These are phyloP conservation scores for Curvularia eragrostidis DNA, from an alignment of 2,329 filamentous ascomycete species.

Conservation along the genomic window DNA sequence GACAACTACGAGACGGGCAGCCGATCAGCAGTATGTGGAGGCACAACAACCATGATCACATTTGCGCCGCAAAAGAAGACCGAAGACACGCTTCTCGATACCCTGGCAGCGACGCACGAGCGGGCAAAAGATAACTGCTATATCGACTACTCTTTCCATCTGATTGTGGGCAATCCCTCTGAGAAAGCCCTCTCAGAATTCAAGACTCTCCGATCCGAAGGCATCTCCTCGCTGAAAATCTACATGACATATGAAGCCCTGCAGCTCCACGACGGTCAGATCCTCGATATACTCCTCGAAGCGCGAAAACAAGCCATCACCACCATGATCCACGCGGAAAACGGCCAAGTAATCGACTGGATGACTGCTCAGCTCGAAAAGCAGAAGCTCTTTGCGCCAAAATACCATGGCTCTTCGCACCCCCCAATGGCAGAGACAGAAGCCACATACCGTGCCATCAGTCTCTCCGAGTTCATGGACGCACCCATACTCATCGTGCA, in stretches of 20 bases:
- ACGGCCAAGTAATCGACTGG: slow-evolving; percentile 62
- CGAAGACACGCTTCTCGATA: slow-evolving; percentile 54
- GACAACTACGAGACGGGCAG: slow-evolving; percentile 53
- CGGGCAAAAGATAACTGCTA: slow-evolving; percentile 56
- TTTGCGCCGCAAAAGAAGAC: slow-evolving; percentile 57
- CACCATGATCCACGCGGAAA: slow-evolving; percentile 65
- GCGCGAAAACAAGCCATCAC: slow-evolving; percentile 55
- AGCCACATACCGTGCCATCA: slow-evolving; percentile 61
- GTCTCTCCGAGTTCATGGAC: slow-evolving; percentile 58
- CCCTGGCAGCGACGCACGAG: slow-evolving; percentile 53
- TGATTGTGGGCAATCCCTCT: slow-evolving; percentile 50
- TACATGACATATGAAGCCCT: slow-evolving; percentile 54
- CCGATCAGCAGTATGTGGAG: slow-evolving; percentile 56
- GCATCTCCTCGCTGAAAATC: slow-evolving; percentile 53
- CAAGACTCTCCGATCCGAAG: slow-evolving; percentile 43
- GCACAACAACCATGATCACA: slow-evolving; percentile 58
- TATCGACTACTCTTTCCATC: slow-evolving; percentile 56
- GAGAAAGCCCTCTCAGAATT: slow-evolving; percentile 46
- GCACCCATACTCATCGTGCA: slow-evolving; percentile 63
- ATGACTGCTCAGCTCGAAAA: slow-evolving; percentile 61
- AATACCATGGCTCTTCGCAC: slow-evolving; percentile 60
- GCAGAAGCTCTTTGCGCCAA: slow-evolving; percentile 56
- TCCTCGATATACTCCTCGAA: slow-evolving; percentile 49
- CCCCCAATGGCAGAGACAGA: slow-evolving; percentile 60
- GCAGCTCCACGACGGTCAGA: slow-evolving; percentile 49